These are phyloP conservation scores for Mycosphaerella arachidis DNA, from an alignment of 2,329 filamentous ascomycete species.

Conservation along the genomic window DNA sequence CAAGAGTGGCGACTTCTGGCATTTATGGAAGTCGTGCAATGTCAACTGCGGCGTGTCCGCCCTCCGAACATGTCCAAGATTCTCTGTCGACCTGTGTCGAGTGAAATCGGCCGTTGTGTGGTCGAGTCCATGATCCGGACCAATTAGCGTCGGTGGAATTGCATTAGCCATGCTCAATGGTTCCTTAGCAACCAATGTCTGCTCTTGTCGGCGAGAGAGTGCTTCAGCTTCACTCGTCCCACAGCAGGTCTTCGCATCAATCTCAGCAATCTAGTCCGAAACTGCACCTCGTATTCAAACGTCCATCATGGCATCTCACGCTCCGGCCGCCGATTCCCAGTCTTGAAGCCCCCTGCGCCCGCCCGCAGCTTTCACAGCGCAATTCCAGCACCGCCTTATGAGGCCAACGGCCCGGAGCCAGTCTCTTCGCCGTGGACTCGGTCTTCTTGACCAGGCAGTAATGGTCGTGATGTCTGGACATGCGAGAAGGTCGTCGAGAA, in stretches of 20 bases:
- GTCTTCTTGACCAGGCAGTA: not conserved
- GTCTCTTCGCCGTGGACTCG: no score
- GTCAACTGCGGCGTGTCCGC: conserved; percentile 17
- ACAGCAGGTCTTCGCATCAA: not conserved
- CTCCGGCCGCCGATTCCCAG: not conserved
- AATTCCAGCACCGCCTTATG: no score
- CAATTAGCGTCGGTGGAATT: conserved; percentile 1
- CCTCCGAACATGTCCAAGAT: conserved; percentile 5
- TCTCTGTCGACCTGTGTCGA: conserved; percentile 5
- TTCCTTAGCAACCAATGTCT: not conserved
- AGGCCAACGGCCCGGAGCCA: no score
- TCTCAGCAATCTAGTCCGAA: not conserved
- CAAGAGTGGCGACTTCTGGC: conserved; percentile 16
- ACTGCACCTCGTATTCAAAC: not conserved
- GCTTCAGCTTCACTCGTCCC: no score
- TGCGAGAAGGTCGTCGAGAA: not conserved
- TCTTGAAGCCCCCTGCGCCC: not conserved
- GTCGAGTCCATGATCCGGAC: conserved; percentile 3
- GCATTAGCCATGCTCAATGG: not conserved
- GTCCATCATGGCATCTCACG: not conserved
- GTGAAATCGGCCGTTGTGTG: not conserved
- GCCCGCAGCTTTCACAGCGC: not conserved
- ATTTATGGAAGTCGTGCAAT: conserved; percentile 19
- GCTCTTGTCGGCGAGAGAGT: no score
- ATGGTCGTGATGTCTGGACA: not conserved